A percentile compares a stretch with the other conserved stretches of the same genome.
Conservation (phyloP, 2,329 filamentous ascomycete species). For the Xylariaceae sp. region DNA sequence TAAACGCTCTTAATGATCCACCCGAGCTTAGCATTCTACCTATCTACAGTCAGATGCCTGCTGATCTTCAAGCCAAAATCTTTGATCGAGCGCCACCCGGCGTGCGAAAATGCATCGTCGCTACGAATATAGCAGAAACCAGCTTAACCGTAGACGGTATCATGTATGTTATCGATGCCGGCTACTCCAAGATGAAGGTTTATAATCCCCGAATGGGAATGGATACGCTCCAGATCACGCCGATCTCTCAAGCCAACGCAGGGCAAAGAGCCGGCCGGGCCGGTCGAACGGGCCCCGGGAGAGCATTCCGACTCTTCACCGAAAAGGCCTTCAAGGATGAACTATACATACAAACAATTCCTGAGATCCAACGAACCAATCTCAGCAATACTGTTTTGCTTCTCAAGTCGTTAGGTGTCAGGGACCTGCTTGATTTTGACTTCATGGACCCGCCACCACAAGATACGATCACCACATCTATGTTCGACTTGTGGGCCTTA, state of each 20-base stretch:
- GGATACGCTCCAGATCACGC: slow-evolving; percentile 97
- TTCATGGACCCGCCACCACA: slow-evolving; percentile 99
- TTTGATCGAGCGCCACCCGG: slow-evolving; percentile 88
- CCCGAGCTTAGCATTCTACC: slow-evolving; percentile 92
- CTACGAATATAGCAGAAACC: slow-evolving; percentile 97
- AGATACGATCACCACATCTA: slow-evolving; percentile 93
- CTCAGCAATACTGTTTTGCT: slow-evolving; percentile 91
- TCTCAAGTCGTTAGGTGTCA: slow-evolving; percentile 90
- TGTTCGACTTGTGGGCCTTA: slow-evolving; percentile 96
- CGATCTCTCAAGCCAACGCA: slow-evolving; percentile 93
- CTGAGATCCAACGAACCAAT: slow-evolving; percentile 95
- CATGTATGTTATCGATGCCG: slow-evolving; percentile 96
- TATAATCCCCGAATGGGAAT: slow-evolving; percentile 99
- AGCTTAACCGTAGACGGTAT: slow-evolving; percentile 98
- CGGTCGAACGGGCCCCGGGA: slow-evolving; percentile 89
- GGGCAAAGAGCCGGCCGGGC: slow-evolving; percentile 91
- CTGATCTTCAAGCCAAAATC: slow-evolving; percentile 94
- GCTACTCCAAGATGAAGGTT: slow-evolving; percentile 96
- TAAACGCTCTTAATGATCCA: slow-evolving; percentile 87
- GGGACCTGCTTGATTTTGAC: slow-evolving; percentile 91
- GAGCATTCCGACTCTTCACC: slow-evolving; percentile 90
- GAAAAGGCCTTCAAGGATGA: slow-evolving; percentile 95
- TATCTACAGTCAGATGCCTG: slow-evolving; percentile 99
- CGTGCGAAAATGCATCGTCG: slow-evolving; percentile 94
- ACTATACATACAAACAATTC: slow-evolving; percentile 93